Evolutionary conservation across 495 filamentous ascomycete species (phyloP), one percentile per base, ranked within the genome.

Genomic region (Neurospora sp.): DNA sequence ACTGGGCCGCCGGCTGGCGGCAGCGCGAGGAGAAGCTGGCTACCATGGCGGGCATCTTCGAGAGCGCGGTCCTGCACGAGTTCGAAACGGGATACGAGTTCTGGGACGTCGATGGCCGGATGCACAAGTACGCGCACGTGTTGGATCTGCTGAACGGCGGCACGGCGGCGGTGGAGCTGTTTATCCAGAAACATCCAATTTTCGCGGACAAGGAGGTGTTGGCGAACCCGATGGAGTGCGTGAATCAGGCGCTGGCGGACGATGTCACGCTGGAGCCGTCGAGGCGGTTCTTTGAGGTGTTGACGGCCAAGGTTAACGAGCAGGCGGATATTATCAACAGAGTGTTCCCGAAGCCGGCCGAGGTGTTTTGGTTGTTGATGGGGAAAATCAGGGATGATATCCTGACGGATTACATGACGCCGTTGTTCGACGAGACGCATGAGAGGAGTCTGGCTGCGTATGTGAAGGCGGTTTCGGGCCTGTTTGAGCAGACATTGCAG

Each of bases 41-140:
- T 22, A 83, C 83, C n/a, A 93, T 96, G 84, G 86, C 91, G 59
- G 87, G 87, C 37, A 91, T 95, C 75, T 98, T 99, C 76, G 94
- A 98, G 81, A 94, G 90, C 71, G 93, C 94, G 4, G 94, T 95
- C 9, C 82, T 97, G 70, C 87, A 91, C 70, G 95, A 98, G 81
- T 98, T 98, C 77, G 92, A 97, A 79, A 91, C 92, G 74, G 96
- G 92, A 5, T 94, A 94, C 74, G 93, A 96, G 79, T 89, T 89
- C n/a, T 91, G 90, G 79, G 95, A 99, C 81, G 89, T 96, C 70
- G 91, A 97, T 76, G 94, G 92, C 12, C 86, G 89, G 44, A 97
- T 97, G 94, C 88, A 87, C 71, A 88, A 91, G 80, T 98, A 97
- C 82, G 93, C 94, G 11, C 89, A 94, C 74, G 92, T 98, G 31